These are phyloP conservation scores for Lactarius sanguifluus DNA, from an alignment of 768 basidiomycete species.

Conservation along the genomic window DNA sequence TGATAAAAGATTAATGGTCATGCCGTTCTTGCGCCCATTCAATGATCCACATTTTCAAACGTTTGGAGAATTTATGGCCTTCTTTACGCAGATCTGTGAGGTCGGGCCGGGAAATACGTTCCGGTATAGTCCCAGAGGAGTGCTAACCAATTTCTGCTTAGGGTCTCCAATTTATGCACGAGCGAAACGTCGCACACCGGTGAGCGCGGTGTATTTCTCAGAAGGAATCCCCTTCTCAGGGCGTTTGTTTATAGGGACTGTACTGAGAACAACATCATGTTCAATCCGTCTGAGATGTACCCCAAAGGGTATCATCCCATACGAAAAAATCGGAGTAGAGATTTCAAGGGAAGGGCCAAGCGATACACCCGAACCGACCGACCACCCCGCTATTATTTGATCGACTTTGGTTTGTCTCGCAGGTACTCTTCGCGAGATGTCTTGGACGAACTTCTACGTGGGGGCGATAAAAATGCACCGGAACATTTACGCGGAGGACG, in stretches of 20 bases:
- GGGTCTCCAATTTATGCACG: conserved; percentile 21
- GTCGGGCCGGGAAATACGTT: not conserved
- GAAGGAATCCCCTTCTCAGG: not conserved
- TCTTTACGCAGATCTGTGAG: conserved; percentile 26
- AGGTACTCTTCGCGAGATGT: conserved; percentile 20
- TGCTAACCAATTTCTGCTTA: conserved; percentile 9
- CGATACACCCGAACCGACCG: conserved; percentile 31
- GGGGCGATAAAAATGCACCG: conserved; percentile 33
- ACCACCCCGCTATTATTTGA: conserved; percentile 34
- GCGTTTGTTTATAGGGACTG: conserved; percentile 11
- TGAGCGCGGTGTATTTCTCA: not conserved
- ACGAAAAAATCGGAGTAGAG: conserved; percentile 2
- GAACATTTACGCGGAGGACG: conserved; percentile 25
- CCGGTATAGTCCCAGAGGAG: no score
- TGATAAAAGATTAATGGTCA: conserved; percentile 24
- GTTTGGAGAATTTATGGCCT: conserved; percentile 28
- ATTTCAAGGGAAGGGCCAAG: conserved; percentile 22
- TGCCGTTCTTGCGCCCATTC: conserved; percentile 27
- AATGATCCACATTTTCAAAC: conserved; percentile 28
- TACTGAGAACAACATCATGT: conserved; percentile 23
- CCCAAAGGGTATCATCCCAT: conserved; percentile 16
- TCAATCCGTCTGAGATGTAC: conserved; percentile 20
- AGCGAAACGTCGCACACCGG: conserved; percentile 20
- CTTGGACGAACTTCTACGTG: conserved; percentile 26
- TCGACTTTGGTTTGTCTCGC: conserved; percentile 36